A percentile compares a stretch with the other conserved stretches of the same genome.
Conservation (phyloP, 2,329 filamentous ascomycete genomes). For the Phyllosticta citriasiana region DNA sequence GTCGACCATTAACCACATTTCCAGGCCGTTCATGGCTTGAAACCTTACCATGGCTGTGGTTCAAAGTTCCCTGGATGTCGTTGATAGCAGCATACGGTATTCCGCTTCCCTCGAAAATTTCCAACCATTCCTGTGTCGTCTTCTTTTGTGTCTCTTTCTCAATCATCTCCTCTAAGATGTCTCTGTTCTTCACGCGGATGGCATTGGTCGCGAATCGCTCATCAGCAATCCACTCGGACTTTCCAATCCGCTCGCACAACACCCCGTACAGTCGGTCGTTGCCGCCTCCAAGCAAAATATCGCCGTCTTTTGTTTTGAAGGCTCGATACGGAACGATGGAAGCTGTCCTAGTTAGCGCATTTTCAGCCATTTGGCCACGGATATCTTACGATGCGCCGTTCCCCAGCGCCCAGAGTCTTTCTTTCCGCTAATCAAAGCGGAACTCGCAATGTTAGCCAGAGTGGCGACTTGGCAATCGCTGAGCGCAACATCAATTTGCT, state of each 20-base stretch:
- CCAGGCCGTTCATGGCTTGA: not conserved
- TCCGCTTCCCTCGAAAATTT: slow-evolving; percentile 76
- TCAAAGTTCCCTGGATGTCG: slow-evolving; percentile 74
- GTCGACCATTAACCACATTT: slow-evolving; percentile 10
- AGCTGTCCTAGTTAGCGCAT: slow-evolving; percentile 41
- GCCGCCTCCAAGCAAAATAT: slow-evolving; percentile 54
- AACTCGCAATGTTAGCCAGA: slow-evolving; percentile 89
- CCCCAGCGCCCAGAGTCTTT: slow-evolving; percentile 88
- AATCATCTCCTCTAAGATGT: slow-evolving; percentile 66
- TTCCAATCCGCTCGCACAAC: slow-evolving; percentile 46
- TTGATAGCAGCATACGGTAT: slow-evolving; percentile 95
- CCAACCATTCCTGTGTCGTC: slow-evolving; percentile 82
- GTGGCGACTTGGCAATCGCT: slow-evolving; percentile 95
- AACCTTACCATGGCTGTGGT: slow-evolving; percentile 66
- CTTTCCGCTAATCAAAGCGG: slow-evolving; percentile 76
- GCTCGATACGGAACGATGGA: slow-evolving; percentile 93
- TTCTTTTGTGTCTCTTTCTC: slow-evolving; percentile 63
- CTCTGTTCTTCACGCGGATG: slow-evolving; percentile 56
- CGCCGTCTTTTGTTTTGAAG: slow-evolving; percentile 56
- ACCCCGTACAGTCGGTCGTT: slow-evolving; percentile 54
- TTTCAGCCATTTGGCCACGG: not conserved
- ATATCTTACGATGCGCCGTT: slow-evolving; percentile 71
- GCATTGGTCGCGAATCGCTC: slow-evolving; percentile 49
- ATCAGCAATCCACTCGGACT: slow-evolving; percentile 49
- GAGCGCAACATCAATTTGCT: slow-evolving; percentile 84